Base-by-base conservation (phyloP, 2,329 filamentous ascomycete genomes). In the Paecilomyces sp. region DNA sequence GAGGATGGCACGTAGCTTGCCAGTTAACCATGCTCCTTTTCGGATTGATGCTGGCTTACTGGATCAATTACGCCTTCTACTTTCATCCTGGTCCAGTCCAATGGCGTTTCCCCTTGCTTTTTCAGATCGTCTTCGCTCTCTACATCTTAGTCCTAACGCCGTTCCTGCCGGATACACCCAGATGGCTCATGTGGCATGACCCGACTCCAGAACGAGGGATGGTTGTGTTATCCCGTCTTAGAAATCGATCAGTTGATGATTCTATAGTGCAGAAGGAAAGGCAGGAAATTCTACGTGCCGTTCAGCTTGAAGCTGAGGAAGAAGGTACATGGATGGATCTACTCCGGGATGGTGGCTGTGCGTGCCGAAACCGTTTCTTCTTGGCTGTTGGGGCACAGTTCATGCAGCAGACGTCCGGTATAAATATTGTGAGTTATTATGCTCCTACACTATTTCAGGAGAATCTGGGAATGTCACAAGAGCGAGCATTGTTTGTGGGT, bases 391-490 rank as follows among this genome's bases (percentile, higher is more conserved):
- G 55, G 3, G 65, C 61, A 3, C 62, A 66, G 30, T 65, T 64
- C 56, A 63, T 63, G 28, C 66, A 67, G 41, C 65, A 66, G 54
- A n/a, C 64, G 30, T 62, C 61, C 5, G 64, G 65, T 3, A 57
- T 58, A 24, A 67, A 66, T 57, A 60, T 65, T 22, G 64, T 66
- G 55, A 58, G 59, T 4, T 64, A 55, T 2, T 57, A 63, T 36
- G 61, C 57, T 30, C 73, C 75, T 0, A 73, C 73, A 57, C 76
- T 79, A 58, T 77, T 79, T 63, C 67, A 79, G 56, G 66, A 75
- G 15, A 75, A 73, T 0, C 70, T 79, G 30, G 76, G 75, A 1
- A 72, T 79, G 57, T 66, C 68, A 0, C 70, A 70, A 12, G 70
- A 75, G 54, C 61, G 66, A 34, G 66, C 69, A 1, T 63, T 68